A percentile compares a stretch with the other conserved stretches of the same genome.
Evolutionary conservation across 2,329 filamentous ascomycete species (phyloP).

Genomic region (Alternaria sp.): DNA sequence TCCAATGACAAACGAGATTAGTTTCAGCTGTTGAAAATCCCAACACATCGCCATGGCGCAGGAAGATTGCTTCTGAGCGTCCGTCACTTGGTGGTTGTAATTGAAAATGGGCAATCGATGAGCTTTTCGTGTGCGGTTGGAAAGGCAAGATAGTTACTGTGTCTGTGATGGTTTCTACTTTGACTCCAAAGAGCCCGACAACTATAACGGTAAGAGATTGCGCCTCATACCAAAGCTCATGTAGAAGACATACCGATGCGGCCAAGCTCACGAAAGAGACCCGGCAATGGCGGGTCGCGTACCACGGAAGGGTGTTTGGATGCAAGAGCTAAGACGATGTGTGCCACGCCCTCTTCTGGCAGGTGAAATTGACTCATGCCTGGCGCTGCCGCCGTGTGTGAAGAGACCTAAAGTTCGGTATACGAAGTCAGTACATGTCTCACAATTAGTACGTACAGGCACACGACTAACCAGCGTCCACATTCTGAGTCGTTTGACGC

Average conservation of each 20-base stretch:
- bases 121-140: background rate
- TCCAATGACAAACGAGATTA: conserved; percentile 29
- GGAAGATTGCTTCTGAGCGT: conserved; percentile 36
- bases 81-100: conserved; percentile 27
- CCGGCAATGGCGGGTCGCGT: background rate
- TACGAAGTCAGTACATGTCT: no score
- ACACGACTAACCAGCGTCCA: conserved; percentile 19
- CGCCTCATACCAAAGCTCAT: background rate
- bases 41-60: conserved; percentile 41
- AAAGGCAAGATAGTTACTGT: conserved; percentile 30
- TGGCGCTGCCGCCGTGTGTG: background rate
- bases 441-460: no score
- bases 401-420: background rate
- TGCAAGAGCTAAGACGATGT: conserved; percentile 11
- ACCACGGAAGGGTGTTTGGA: conserved; percentile 9
- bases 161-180: conserved; percentile 35
- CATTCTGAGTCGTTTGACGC: conserved; percentile 28
- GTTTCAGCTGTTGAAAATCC: conserved; percentile 14
- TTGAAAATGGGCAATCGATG: conserved; percentile 20
- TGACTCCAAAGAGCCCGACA: conserved; percentile 30
- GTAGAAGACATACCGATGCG: conserved; percentile 26
- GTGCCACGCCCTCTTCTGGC: conserved; percentile 9
- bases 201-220: conserved; percentile 16
- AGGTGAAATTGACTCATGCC: conserved; percentile 8
- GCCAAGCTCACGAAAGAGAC: conserved; percentile 23